phyloP scores from a whole-genome alignment of 2,329 filamentous ascomycete genomes.

The Penicillium psychrosexuale region DNA sequence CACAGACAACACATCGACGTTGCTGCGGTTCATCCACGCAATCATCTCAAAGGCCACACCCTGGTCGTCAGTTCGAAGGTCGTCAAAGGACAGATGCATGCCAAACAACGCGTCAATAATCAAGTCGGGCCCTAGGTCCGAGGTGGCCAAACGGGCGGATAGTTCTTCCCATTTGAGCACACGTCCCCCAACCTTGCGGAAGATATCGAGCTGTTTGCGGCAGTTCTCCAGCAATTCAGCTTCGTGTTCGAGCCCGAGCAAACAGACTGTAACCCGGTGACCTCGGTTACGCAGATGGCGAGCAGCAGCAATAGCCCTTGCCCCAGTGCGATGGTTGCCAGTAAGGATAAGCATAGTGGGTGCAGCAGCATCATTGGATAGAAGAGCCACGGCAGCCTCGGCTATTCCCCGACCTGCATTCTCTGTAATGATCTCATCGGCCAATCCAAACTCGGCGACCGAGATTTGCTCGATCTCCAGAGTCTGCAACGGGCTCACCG shows the following conservation, averaged over 20 bases:
- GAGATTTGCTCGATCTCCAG: constrained; percentile 89
- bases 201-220: constrained; percentile 76
- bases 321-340: constrained; percentile 89
- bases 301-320: constrained; percentile 77
- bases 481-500: constrained; percentile 72
- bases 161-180: constrained; percentile 62
- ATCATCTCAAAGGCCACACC: constrained; percentile 84
- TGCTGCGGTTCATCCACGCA: constrained; percentile 87
- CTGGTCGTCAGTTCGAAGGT: constrained; percentile 77
- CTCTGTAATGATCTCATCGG: constrained; percentile 86
- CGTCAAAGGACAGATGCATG: constrained; percentile 82
- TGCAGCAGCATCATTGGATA: constrained; percentile 55
- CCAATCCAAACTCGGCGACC: constrained; percentile 79
- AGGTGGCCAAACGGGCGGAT: constrained; percentile 46
- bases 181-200: constrained; percentile 76
- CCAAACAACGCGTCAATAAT: constrained; percentile 88
- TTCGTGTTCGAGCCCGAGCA: constrained; percentile 81
- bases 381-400: constrained; percentile 67
- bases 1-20: constrained; percentile 78
- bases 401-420: constrained; percentile 87
- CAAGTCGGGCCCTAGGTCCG: constrained; percentile 68
- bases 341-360: constrained; percentile 74
- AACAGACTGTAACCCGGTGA: constrained; percentile 73
- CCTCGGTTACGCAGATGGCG: constrained; percentile 84
- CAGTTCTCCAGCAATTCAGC: constrained; percentile 76